A percentile compares a stretch with the other conserved stretches of the same genome.
Conservation (phyloP, 2,329 filamentous ascomycete genomes). For the Venturia nashicola region DNA sequence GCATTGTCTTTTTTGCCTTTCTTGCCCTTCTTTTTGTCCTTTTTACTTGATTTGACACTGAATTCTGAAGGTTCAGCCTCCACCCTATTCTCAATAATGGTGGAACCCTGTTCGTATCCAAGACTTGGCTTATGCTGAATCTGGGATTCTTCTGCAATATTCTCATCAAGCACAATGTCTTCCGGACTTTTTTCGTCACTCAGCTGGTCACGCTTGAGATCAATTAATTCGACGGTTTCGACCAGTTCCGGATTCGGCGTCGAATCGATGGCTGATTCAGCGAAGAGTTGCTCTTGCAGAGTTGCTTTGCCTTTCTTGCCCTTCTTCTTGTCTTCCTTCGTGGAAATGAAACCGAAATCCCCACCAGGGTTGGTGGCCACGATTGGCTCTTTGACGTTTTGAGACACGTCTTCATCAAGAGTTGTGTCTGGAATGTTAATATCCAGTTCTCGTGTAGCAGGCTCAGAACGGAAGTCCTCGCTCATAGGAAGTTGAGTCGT, state of each 20-base stretch:
- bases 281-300: neutral
- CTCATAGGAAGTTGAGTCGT: neutral
- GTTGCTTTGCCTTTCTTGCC: conserved; percentile 3
- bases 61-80: neutral
- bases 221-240: neutral
- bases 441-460: neutral
- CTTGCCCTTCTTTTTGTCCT: conserved; percentile 5
- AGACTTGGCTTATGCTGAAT: neutral
- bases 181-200: no score
- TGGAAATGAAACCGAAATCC: neutral
- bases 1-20: conserved; percentile 15
- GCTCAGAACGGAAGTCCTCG: neutral
- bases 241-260: neutral
- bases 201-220: neutral
- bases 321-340: conserved; percentile 6
- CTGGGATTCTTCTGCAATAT: neutral
- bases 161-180: neutral
- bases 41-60: neutral
- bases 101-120: neutral
- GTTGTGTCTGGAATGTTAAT: neutral
- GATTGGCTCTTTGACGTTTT: neutral
- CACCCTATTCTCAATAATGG: neutral
- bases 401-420: neutral
- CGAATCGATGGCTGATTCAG: neutral
- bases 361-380: neutral